Evolutionary conservation across 306 rosid genomes (phyloP), one percentile per base, ranked within the genome.

Genomic region (Cicer chorassanicum): DNA sequence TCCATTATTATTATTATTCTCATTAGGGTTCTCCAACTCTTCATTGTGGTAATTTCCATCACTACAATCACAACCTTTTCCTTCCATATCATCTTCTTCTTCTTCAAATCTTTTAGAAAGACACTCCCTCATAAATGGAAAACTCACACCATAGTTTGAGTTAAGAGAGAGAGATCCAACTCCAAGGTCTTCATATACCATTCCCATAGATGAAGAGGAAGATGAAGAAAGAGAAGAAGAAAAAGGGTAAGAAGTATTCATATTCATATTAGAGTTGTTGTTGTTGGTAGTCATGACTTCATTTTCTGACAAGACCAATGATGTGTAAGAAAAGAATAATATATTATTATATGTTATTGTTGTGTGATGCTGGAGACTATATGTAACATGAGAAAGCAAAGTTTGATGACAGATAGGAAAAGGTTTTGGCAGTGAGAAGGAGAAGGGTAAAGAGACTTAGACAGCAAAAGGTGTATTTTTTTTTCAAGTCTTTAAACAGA

Each of bases 161-260:
- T 21, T 75, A 29, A 93, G 88, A 46, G 94, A 86, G 72, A 93
- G 92, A 59, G 90, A 84, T 7, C 86, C 87, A 87, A 81, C 83
- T 7, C 86, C 87, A 87, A 81, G 81, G 64, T 88, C 86, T 7
- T 86, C 79, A 75, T 84, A 82, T 59, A 86, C 81, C 87, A 84
- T 75, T 45, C 87, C 87, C 88, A 87, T 72, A 12, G 91, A 83
- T 56, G 84, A 40, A 59, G 80, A 72, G 3, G 68, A 18, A 38
- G 74, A 29, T 12, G 16, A 59, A 59, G 41, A 19, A 16, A 6
- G 11, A 14, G 50, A 8, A 40, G 49, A 59, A 38, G 74, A 1
- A 11, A 8, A 68, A 21, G 78, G 74, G 76, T 62, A 75, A 29
- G 34, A 29, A 29, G 3, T 29, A 29, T 29, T 29, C 34, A 29